phyloP scores from a whole-genome alignment of 768 basidiomycete genomes.

The Krasilnikovozyma curviuscula region DNA sequence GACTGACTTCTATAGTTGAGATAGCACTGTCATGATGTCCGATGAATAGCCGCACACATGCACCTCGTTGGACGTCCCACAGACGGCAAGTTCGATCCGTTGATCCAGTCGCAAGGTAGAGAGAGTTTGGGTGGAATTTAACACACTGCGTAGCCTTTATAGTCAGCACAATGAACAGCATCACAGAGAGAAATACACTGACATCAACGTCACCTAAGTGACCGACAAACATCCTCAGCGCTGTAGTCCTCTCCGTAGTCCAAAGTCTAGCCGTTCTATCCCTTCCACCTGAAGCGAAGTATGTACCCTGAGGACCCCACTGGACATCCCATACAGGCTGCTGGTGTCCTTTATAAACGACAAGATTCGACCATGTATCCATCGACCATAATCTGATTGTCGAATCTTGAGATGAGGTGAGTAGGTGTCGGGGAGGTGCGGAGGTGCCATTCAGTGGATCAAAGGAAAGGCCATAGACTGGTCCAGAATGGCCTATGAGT shows the following conservation, averaged over 20 bases:
- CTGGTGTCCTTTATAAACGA: constrained; percentile 85
- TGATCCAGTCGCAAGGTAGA: constrained; percentile 92
- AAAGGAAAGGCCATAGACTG: constrained; percentile 84
- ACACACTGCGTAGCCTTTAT: constrained; percentile 43
- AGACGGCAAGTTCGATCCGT: constrained; percentile 87
- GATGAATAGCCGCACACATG: constrained; percentile 83
- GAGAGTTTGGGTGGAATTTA: constrained; percentile 88
- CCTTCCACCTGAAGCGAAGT: constrained; percentile 87
- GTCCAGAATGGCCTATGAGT: constrained; percentile 87
- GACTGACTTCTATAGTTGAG: constrained; percentile 67
- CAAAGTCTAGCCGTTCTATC: constrained; percentile 88
- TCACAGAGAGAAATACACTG: constrained; percentile 25
- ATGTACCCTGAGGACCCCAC: constrained; percentile 96
- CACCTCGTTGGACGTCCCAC: constrained; percentile 95
- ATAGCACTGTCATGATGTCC: constrained; percentile 72
- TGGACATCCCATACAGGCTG: constrained; percentile 98
- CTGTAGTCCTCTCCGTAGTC: constrained; percentile 77
- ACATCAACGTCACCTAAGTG: constrained; percentile 96
- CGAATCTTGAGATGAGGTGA: constrained; percentile 82
- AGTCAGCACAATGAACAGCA: not conserved
- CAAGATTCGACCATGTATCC: constrained; percentile 81
- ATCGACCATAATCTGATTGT: constrained; percentile 85
- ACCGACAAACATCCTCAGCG: constrained; percentile 79
- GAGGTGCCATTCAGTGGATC: constrained; percentile 80
- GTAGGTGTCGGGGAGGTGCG: constrained; percentile 60